These are phyloP conservation scores for Paecilomyces niveus DNA, from an alignment of 2,329 filamentous ascomycete genomes.

Conservation along the genomic window DNA sequence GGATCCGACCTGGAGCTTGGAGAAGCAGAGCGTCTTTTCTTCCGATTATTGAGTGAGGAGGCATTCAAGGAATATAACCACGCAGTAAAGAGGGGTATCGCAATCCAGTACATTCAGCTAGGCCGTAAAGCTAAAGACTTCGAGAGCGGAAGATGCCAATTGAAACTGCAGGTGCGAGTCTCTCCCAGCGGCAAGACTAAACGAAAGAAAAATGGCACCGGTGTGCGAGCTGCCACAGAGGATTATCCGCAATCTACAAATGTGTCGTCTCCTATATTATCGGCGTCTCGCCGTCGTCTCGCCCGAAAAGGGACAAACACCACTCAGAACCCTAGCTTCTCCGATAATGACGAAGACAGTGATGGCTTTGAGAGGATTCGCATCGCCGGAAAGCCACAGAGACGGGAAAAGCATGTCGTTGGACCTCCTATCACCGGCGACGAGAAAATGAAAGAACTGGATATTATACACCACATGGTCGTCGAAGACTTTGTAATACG, in stretches of 20 bases:
- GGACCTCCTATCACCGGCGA: conserved; percentile 43
- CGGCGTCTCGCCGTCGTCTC: conserved; percentile 32
- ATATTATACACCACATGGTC: conserved; percentile 36
- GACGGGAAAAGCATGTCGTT: conserved; percentile 19
- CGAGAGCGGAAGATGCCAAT: conserved; percentile 30
- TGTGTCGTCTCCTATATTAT: conserved; percentile 57
- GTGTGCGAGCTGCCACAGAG: conserved; percentile 27
- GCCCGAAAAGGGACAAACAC: conserved; percentile 10
- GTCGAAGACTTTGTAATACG: conserved; percentile 42
- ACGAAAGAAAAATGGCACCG: conserved; percentile 20
- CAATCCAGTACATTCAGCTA: conserved; percentile 57
- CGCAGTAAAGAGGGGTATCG: conserved; percentile 58
- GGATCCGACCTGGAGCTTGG: conserved; percentile 64
- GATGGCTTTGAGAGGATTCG: conserved; percentile 39
- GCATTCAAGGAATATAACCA: conserved; percentile 66
- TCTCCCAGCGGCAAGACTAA: conserved; percentile 36
- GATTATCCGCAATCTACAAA: conserved; percentile 58
- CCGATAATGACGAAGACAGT: conserved; percentile 25
- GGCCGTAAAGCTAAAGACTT: conserved; percentile 43
- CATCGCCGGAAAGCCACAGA: conserved; percentile 22
- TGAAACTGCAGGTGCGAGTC: conserved; percentile 50
- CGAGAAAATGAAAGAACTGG: conserved; percentile 33
- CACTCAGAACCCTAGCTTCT: conserved; percentile 14
- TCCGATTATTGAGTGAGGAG: conserved; percentile 64
- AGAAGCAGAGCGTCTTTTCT: conserved; percentile 78